Base-by-base conservation (phyloP, 2,329 filamentous ascomycete species). In the Lecanicillium sp. region DNA sequence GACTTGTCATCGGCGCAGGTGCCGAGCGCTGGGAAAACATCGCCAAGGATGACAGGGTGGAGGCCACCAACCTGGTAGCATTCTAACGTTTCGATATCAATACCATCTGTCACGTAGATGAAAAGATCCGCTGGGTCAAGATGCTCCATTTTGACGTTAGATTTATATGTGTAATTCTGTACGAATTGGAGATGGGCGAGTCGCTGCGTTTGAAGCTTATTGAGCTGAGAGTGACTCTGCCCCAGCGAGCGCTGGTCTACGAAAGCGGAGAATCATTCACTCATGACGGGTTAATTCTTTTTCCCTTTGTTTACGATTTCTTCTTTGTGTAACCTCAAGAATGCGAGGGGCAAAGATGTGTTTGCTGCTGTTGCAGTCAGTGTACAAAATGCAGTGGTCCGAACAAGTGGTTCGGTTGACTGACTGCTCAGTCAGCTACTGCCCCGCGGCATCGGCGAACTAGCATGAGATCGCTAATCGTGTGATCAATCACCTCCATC, bases 31-130 rank as follows among this genome's bases (percentile, higher is more conserved):
- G 43, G 43, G 37, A 47, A 30, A 3, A 52, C 27, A 17, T 52
- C 50, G 42, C 50, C 50, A 17, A 52, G 49, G 29, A 11, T 24
- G 19, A 46, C 29, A 3, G 44, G 49, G 40, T 51, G 44, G 9
- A 51, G 27, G 24, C 44, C 49, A 37, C 29, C 12, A 7, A 12
- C 7, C 12, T 12, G 26, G 12, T 29, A 29, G 12, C 26, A 7
- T 7, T 7, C 26, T 29, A 29, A 12, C 7, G 7, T 12, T 12
- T 29, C 26, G 12, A 12, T 29, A 12, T 7, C 26, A 12, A 29
- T 29, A 29, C 26, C 26, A 12, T 29, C 26, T 7, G 7, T 12
- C 7, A 12, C 26, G 26, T 29, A 29, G 12, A 29, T 12, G 12
- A 29, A 29, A n/a, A n/a, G n/a, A n/a, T n/a, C n/a, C n/a, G n/a